phyloP scores from a whole-genome alignment of 2,329 filamentous ascomycete genomes.

The Cladorrhinum sp. region DNA sequence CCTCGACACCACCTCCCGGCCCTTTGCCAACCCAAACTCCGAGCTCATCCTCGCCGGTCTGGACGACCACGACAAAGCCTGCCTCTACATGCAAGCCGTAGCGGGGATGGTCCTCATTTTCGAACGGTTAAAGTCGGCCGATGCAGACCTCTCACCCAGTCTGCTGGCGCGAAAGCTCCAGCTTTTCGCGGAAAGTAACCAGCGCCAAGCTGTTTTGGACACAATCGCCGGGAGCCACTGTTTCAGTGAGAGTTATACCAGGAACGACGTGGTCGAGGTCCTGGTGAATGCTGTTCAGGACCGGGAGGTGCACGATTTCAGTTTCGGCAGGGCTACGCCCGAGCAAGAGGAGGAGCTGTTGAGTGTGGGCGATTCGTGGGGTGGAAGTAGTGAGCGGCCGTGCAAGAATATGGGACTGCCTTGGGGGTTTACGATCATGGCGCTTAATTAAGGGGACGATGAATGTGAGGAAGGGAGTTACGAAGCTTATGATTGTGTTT shows the following conservation, averaged over 20 bases:
- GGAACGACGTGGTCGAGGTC: conserved; percentile 33
- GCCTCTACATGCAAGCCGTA: conserved; percentile 36
- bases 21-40: conserved; percentile 32
- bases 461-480: neutral
- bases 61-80: conserved; percentile 33
- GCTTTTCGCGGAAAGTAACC: conserved; percentile 31
- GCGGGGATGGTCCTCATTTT: conserved; percentile 35
- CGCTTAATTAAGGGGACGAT: conserved; percentile 35
- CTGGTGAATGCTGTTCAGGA: conserved; percentile 32
- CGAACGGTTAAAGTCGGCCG: conserved; percentile 23
- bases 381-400: conserved; percentile 31
- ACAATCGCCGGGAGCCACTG: conserved; percentile 32
- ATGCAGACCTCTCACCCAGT: conserved; percentile 20
- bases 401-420: conserved; percentile 38
- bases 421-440: conserved; percentile 38
- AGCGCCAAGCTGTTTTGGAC: conserved; percentile 31
- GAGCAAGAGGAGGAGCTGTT: conserved; percentile 27
- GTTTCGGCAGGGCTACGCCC: neutral
- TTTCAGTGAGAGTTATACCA: conserved; percentile 35
- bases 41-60: conserved; percentile 30
- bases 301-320: conserved; percentile 10
- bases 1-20: conserved; percentile 34
- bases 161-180: conserved; percentile 31
- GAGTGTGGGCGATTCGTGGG: conserved; percentile 27
- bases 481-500: neutral